Base-by-base conservation (phyloP, 768 basidiomycete species). In the Pleurotus tuber-regium region DNA sequence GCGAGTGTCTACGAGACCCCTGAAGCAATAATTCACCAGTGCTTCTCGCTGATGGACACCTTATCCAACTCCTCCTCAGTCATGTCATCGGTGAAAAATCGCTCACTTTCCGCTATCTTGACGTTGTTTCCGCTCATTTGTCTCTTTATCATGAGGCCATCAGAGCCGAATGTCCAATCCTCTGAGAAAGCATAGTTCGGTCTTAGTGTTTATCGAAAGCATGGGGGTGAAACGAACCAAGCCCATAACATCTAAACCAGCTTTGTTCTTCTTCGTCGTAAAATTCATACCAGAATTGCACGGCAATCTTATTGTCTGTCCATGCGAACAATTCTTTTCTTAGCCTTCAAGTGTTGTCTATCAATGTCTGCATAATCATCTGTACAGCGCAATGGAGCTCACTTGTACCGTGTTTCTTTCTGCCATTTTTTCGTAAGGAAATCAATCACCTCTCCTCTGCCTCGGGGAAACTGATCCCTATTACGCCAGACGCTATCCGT, bases 271-370 rank as follows among this genome's bases (percentile, higher is more conserved):
- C 50, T 18, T 58, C 66, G 50, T 68, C 65, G 53, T 65, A 70
- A 41, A 64, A 70, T 51, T 80, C 79, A 59, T 78, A 80, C 75
- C 77, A 79, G 54, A 79, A 70, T 63, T 80, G 73, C 21, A 78
- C 78, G 2, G 76, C 76, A 49, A 84, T 82, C 63, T 72, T 77
- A 63, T 83, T 74, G 35, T 76, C 76, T 10, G 63, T 63, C 59
- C 79, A 82, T 1, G 77, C 69, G 53, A 82, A 82, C 19, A 82
- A 63, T 59, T 79, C 76, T 58, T 84, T 83, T 16, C 78, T 63
- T 36, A 79, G 63, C 14, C 63, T 42, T 6, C n/a, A 16, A 9
- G 4, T 5, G 26, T 21, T 7, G 18, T 24, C 7, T 8, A 18
- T 21, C 12, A 19, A 25, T 24, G 8, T 24, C 16, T 7, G 19